These are phyloP conservation scores for Lobosporangium transversale DNA, from an alignment of 192 early-diverging fungal species.

Conservation along the genomic window DNA sequence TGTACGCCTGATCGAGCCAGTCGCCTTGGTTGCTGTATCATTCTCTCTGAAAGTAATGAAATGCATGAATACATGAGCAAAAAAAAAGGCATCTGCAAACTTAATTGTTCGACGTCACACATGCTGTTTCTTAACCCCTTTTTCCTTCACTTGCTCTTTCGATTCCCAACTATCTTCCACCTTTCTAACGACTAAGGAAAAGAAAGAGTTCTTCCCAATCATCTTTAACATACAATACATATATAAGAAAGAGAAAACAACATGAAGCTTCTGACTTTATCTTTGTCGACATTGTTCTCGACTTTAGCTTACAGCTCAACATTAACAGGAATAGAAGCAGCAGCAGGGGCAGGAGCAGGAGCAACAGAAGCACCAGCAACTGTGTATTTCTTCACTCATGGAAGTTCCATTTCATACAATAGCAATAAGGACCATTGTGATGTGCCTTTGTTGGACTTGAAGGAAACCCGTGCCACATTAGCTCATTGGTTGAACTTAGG, in stretches of 20 bases:
- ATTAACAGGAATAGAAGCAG: too few relatives aligned
- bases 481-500: constrained; percentile 41
- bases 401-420: constrained; percentile 18
- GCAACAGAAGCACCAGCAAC: constrained; percentile 26
- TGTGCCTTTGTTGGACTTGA: constrained; percentile 21
- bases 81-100: too few relatives aligned
- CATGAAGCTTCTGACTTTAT: constrained; percentile 36
- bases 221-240: too few relatives aligned
- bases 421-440: background rate
- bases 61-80: too few relatives aligned
- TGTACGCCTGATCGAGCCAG: constrained; percentile 31
- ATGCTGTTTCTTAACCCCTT: too few relatives aligned
- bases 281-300: constrained; percentile 32
- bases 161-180: too few relatives aligned
- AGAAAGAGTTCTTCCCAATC: too few relatives aligned
- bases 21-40: constrained; percentile 42
- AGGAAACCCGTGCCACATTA: constrained; percentile 44
- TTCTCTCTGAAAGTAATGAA: background rate
- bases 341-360: too few relatives aligned
- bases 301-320: constrained; percentile 26
- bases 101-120: too few relatives aligned
- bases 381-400: constrained; percentile 43
- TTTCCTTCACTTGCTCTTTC: too few relatives aligned
- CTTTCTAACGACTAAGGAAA: too few relatives aligned
- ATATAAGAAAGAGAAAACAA: too few relatives aligned